A percentile compares a stretch with the other conserved stretches of the same genome.
Evolutionary conservation across 78 protist genomes (phyloP).

Genomic region (Guillardia theta): DNA sequence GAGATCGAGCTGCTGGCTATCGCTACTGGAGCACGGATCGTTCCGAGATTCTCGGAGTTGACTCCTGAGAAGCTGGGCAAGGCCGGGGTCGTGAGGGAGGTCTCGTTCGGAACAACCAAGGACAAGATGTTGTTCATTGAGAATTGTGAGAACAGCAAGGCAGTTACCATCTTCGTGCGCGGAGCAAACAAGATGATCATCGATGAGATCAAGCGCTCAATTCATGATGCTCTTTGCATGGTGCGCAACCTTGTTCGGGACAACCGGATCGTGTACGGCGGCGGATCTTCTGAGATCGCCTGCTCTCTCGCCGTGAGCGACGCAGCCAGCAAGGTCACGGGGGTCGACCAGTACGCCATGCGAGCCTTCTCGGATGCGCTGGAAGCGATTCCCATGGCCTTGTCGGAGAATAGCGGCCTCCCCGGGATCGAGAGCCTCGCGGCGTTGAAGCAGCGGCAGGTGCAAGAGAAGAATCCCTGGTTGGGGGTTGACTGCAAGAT

Average conservation of each 20-base stretch:
- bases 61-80: constrained; percentile 95
- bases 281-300: constrained; percentile 90
- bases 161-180: constrained; percentile 82
- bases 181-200: constrained; percentile 99
- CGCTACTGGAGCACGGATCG: constrained; percentile 99
- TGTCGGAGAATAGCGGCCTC: constrained; percentile 87
- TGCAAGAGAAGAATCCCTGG: constrained; percentile 70
- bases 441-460: constrained; percentile 82
- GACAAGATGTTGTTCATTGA: constrained; percentile 96
- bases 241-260: constrained; percentile 97
- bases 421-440: constrained; percentile 89
- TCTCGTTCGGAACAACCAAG: constrained; percentile 91
- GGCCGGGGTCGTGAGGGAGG: constrained; percentile 92
- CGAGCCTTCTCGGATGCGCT: constrained; percentile 99
- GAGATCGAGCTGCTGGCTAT: constrained; percentile 99
- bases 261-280: constrained; percentile 72
- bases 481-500: constrained; percentile 53
- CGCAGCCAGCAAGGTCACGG: constrained; percentile 78
- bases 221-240: constrained; percentile 95
- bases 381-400: constrained; percentile 95
- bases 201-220: constrained; percentile 97
- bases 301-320: constrained; percentile 81
- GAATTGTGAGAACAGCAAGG: constrained; percentile 92
- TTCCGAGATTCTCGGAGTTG: constrained; percentile 98
- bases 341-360: constrained; percentile 81